These are phyloP conservation scores for Fusarium heterosporum DNA, from an alignment of 2,329 filamentous ascomycete species.

Conservation along the genomic window DNA sequence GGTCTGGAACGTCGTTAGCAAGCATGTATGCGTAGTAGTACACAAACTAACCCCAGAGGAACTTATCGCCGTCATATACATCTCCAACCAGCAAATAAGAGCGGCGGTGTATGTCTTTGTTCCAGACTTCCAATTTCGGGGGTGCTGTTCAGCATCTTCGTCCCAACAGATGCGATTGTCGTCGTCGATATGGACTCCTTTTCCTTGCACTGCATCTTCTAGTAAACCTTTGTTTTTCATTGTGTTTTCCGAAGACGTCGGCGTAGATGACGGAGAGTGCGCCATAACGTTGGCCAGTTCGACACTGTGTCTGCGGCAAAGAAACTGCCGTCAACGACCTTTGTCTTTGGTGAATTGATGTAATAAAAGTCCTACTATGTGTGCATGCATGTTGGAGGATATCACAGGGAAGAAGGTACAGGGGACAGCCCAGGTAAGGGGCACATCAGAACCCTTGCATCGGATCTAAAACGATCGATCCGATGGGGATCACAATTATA, in stretches of 20 bases:
- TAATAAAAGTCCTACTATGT: background rate
- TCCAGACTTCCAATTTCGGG: background rate
- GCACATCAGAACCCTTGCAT: background rate
- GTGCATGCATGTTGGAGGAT: background rate
- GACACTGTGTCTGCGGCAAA: background rate
- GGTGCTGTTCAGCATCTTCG: slow-evolving; percentile 1
- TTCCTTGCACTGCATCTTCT: background rate
- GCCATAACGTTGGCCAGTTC: background rate
- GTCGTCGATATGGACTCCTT: slow-evolving; percentile 1
- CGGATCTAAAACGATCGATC: background rate
- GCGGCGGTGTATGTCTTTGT: slow-evolving; percentile 1
- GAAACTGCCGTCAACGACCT: background rate
- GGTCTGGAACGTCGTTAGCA: background rate
- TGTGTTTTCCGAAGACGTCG: background rate
- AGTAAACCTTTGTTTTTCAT: background rate
- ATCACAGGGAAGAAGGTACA: background rate
- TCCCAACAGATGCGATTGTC: slow-evolving; percentile 2
- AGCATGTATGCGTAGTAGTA: no score
- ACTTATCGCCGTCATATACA: slow-evolving; percentile 15
- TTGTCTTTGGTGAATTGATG: background rate
- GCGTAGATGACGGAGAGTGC: background rate
- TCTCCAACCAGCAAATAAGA: slow-evolving; percentile 9
- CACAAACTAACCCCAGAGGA: background rate
- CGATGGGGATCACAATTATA: background rate
- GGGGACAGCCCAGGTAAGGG: background rate